Conservation (phyloP, 176 grass and related monocot species). For the Saccharum officinarum region DNA sequence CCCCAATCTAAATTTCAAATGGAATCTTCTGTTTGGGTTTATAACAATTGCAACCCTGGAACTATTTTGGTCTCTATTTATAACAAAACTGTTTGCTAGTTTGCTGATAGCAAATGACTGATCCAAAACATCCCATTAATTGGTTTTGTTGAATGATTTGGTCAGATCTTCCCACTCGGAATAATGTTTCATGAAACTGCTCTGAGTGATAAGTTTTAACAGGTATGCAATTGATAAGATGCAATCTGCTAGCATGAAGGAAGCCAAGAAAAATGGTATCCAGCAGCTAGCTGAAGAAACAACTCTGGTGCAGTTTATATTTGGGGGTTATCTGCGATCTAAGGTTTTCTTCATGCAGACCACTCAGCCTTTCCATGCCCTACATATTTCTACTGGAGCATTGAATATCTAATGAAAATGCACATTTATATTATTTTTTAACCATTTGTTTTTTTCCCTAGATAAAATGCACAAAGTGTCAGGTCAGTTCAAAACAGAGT, state of each 20-base stretch:
- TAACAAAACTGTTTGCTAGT: background rate
- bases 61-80: background rate
- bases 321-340: constrained; percentile 88
- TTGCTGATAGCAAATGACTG: no score
- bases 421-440: constrained; percentile 4
- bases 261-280: constrained; percentile 54
- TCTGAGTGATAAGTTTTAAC: constrained; percentile 41
- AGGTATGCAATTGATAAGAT: constrained; percentile 93
- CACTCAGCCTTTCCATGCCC: background rate
- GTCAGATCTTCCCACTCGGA: background rate
- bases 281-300: constrained; percentile 66
- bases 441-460: constrained; percentile 35
- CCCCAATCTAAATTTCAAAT: background rate
- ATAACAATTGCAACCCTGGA: background rate
- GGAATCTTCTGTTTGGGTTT: background rate
- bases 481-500: constrained; percentile 61
- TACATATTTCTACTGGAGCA: constrained; percentile 19
- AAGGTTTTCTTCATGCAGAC: constrained; percentile 55
- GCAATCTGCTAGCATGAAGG: constrained; percentile 77
- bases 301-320: constrained; percentile 80
- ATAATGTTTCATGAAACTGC: constrained; percentile 21
- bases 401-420: constrained; percentile 17
- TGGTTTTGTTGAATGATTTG: background rate
- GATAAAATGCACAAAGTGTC: constrained; percentile 89
- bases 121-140: background rate